A percentile compares a stretch with the other conserved stretches of the same genome.
phyloP scores from a whole-genome alignment of 805 yeast genomes.

The Candida quercuum region DNA sequence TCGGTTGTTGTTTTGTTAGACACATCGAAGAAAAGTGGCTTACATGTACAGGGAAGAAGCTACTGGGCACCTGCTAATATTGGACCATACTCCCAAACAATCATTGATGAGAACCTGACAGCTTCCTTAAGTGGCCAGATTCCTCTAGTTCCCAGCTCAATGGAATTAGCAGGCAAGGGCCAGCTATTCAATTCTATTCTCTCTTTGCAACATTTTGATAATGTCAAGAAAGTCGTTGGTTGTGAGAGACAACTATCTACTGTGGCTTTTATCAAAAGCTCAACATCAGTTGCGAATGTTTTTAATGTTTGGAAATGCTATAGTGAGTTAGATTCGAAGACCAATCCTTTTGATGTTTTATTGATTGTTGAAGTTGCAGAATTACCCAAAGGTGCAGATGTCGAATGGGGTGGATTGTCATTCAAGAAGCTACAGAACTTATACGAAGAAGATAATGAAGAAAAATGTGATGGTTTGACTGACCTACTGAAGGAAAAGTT shows the following conservation, averaged over 20 bases:
- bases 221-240: conserved; percentile 52
- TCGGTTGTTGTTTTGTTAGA: conserved; percentile 50
- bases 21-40: conserved; percentile 46
- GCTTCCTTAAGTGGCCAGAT: conserved; percentile 87
- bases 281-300: conserved; percentile 25
- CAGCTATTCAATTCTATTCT: conserved; percentile 39
- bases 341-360: conserved; percentile 27
- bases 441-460: conserved; percentile 40
- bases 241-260: conserved; percentile 39
- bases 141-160: conserved; percentile 68
- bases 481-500: neutral
- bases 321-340: conserved; percentile 20
- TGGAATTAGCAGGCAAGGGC: conserved; percentile 38
- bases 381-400: conserved; percentile 57
- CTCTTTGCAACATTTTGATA: conserved; percentile 69
- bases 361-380: conserved; percentile 49
- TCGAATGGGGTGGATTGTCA: conserved; percentile 73
- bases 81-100: conserved; percentile 94
- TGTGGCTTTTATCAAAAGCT: conserved; percentile 49
- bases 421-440: conserved; percentile 32
- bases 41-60: conserved; percentile 89
- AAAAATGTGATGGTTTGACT: conserved; percentile 20
- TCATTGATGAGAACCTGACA: conserved; percentile 41
- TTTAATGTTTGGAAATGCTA: conserved; percentile 43
- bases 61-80: conserved; percentile 99